phyloP scores from a whole-genome alignment of 2,329 filamentous ascomycete genomes.

The Phialocephala sp. region DNA sequence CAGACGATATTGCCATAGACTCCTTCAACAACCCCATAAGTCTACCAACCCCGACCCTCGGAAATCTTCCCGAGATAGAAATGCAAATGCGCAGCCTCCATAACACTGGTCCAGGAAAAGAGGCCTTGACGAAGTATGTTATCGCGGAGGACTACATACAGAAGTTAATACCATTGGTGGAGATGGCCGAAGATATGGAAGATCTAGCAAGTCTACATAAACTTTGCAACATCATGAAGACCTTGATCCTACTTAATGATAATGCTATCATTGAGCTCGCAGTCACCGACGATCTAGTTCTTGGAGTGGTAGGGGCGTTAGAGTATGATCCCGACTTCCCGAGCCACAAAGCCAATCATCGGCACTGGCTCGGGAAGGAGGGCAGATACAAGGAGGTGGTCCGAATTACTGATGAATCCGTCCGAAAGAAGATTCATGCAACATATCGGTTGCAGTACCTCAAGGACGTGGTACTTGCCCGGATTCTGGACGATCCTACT shows the following conservation, averaged over 20 bases:
- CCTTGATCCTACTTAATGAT: conserved; percentile 91
- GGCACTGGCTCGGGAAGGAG: conserved; percentile 87
- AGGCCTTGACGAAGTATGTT: conserved; percentile 86
- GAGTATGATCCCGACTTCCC: conserved; percentile 99
- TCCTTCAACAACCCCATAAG: conserved; percentile 68
- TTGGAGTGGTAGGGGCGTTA: conserved; percentile 92
- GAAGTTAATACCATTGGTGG: conserved; percentile 84
- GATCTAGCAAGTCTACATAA: conserved; percentile 85
- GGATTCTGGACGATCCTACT: conserved; percentile 95
- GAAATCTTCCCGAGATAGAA: conserved; percentile 84
- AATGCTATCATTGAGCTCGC: conserved; percentile 92
- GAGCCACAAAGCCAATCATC: conserved; percentile 95
- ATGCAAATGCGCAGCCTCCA: conserved; percentile 81
- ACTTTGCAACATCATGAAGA: conserved; percentile 98
- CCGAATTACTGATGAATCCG: conserved; percentile 80
- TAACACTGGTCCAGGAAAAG: conserved; percentile 75
- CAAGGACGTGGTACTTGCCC: conserved; percentile 96
- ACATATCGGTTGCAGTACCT: conserved; percentile 96
- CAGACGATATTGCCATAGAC: conserved; percentile 84
- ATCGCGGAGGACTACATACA: conserved; percentile 85
- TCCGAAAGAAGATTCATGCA: conserved; percentile 91
- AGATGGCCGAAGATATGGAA: conserved; percentile 90
- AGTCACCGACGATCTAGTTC: conserved; percentile 85
- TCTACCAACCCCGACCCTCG: conserved; percentile 80
- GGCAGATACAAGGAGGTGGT: conserved; percentile 97